phyloP scores from a whole-genome alignment of 2,329 filamentous ascomycete species.

The Epicoccum sorghinum region DNA sequence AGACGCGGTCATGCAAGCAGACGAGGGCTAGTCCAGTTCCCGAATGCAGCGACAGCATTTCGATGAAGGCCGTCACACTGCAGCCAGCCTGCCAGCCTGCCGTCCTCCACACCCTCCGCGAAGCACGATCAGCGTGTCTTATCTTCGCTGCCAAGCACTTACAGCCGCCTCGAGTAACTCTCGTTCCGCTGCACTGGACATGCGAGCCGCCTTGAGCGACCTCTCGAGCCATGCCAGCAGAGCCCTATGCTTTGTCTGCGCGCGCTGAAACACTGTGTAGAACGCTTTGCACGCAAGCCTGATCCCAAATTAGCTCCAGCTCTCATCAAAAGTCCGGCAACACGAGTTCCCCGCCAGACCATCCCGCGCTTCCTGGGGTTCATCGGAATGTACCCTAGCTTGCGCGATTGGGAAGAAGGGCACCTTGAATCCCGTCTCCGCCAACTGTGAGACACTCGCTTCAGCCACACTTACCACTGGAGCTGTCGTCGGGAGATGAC shows the following conservation, averaged over 20 bases:
- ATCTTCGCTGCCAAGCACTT: constrained; percentile 18
- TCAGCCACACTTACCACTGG: constrained; percentile 61
- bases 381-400: constrained; percentile 8
- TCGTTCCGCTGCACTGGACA: constrained; percentile 36
- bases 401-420: constrained; percentile 8
- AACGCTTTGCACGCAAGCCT: constrained; percentile 77
- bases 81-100: constrained; percentile 5
- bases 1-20: neutral
- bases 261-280: constrained; percentile 66
- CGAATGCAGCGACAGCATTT: neutral
- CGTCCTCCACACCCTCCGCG: constrained; percentile 5
- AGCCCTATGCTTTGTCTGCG: constrained; percentile 71
- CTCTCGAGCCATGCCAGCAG: constrained; percentile 71
- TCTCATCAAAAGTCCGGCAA: constrained; percentile 12
- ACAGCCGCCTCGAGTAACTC: constrained; percentile 36
- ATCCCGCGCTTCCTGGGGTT: constrained; percentile 22
- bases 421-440: constrained; percentile 14
- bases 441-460: constrained; percentile 30
- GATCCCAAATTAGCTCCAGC: constrained; percentile 27
- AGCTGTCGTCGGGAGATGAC: constrained; percentile 66
- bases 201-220: constrained; percentile 39
- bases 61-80: constrained; percentile 6
- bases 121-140: constrained; percentile 10
- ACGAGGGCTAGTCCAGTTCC: neutral
- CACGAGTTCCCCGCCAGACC: constrained; percentile 25